phyloP scores from a whole-genome alignment of 805 yeast species.

The Candida awuae region DNA sequence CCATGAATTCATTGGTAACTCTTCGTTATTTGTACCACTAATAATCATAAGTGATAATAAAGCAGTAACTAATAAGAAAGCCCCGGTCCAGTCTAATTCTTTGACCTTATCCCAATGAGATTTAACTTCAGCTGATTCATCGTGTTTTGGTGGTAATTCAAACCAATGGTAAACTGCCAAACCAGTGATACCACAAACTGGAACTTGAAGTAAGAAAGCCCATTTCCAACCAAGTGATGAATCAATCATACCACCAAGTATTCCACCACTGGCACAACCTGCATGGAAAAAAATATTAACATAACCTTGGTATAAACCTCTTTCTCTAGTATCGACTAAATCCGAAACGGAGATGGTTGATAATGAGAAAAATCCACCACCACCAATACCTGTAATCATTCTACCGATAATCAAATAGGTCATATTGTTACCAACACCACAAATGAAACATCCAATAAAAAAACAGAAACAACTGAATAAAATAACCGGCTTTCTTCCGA shows the following conservation, averaged over 20 bases:
- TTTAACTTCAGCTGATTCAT: constrained; percentile 9
- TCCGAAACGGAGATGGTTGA: constrained; percentile 73
- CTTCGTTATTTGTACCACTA: constrained; percentile 57
- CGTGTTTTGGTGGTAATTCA: constrained; percentile 30
- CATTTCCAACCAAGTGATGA: constrained; percentile 56
- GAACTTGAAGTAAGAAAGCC: constrained; percentile 47
- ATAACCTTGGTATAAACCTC: constrained; percentile 80
- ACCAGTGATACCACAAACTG: constrained; percentile 39
- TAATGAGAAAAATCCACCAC: constrained; percentile 74
- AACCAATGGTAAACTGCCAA: constrained; percentile 31
- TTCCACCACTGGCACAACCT: constrained; percentile 71
- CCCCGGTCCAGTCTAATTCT: constrained; percentile 48
- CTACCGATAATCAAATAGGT: constrained; percentile 46
- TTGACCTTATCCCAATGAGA: constrained; percentile 27
- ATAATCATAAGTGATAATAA: constrained; percentile 54
- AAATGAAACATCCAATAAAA: constrained; percentile 34
- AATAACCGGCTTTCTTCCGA: constrained; percentile 39
- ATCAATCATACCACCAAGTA: constrained; percentile 51
- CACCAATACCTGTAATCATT: constrained; percentile 79
- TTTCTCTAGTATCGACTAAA: constrained; percentile 61
- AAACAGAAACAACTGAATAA: constrained; percentile 28
- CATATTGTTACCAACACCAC: constrained; percentile 35
- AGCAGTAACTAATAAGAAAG: constrained; percentile 47
- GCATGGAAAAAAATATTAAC: constrained; percentile 68
- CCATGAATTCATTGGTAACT: constrained; percentile 38